Percentiles rank a stretch among this genome's conserved stretches.
Conservation (phyloP, 1,284 basidiomycete species). For the Moesziomyces parantarcticus region DNA sequence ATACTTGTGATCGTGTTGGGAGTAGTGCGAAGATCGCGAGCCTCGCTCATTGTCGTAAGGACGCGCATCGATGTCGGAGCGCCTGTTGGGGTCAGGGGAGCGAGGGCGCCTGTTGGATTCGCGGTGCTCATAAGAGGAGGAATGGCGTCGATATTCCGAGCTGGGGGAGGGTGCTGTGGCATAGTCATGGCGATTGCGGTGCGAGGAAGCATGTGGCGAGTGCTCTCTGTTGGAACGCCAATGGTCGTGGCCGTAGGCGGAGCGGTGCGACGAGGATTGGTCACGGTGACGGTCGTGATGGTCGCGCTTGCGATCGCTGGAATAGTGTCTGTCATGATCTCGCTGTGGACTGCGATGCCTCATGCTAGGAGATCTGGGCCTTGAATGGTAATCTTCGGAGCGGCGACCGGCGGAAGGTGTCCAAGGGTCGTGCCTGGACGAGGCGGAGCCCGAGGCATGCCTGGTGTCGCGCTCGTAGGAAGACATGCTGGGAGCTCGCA, state of each 20-base stretch:
- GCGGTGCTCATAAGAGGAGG: not conserved
- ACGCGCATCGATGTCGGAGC: too few relatives aligned
- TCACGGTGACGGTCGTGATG: not conserved
- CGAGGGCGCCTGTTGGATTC: not conserved
- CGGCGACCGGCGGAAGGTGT: constrained; percentile 10
- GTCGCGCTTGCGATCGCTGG: not conserved
- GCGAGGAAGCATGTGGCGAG: constrained; percentile 1
- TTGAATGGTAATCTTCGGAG: not conserved
- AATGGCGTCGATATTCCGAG: too few relatives aligned
- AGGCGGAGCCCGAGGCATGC: constrained; percentile 21
- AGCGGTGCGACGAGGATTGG: not conserved
- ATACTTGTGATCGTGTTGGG: not conserved
- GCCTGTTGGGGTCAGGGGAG: not conserved
- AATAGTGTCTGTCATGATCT: constrained; percentile 5
- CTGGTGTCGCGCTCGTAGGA: constrained; percentile 13
- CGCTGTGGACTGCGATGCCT: constrained; percentile 2
- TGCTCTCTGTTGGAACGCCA: not conserved
- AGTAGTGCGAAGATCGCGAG: not conserved
- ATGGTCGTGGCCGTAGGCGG: constrained; percentile 4
- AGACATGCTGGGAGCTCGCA: constrained; percentile 13
- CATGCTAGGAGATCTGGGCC: constrained; percentile 8
- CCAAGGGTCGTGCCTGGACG: not conserved
- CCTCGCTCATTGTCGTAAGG: too few relatives aligned
- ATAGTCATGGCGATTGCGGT: constrained; percentile 1
- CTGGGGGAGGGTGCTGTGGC: too few relatives aligned